Percentiles rank a stretch among this genome's conserved stretches.
These are phyloP conservation scores for Hanseniaspora thailandica DNA, from an alignment of 805 yeast genomes.

Conservation along the genomic window DNA sequence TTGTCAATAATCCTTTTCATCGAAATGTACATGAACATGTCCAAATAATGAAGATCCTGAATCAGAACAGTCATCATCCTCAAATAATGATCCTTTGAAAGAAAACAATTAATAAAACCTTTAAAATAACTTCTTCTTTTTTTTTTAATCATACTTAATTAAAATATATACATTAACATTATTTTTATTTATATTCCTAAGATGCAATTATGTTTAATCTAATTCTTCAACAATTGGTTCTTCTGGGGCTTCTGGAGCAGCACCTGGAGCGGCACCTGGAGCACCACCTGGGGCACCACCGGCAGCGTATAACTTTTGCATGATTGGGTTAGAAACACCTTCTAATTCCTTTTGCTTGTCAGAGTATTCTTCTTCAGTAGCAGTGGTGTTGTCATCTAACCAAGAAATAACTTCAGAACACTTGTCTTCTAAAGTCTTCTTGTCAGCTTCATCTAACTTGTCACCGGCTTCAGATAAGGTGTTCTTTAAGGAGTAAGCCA, in stretches of 20 bases:
- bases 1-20: neutral
- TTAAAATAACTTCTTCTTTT: neutral
- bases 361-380: constrained; percentile 81
- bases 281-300: constrained; percentile 70
- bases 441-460: constrained; percentile 62
- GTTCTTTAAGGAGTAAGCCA: constrained; percentile 87
- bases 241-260: constrained; percentile 51
- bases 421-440: constrained; percentile 66
- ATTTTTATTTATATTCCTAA: constrained; percentile 2
- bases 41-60: neutral
- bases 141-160: neutral
- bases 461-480: constrained; percentile 67
- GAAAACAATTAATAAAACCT: neutral
- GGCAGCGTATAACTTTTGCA: constrained; percentile 90
- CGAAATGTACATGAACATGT: neutral
- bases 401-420: constrained; percentile 76
- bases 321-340: constrained; percentile 91
- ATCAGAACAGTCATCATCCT: neutral
- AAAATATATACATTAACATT: constrained; percentile 7
- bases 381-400: constrained; percentile 89
- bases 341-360: constrained; percentile 96
- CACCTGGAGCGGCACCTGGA: constrained; percentile 58
- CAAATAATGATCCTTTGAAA: neutral
- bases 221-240: constrained; percentile 69
- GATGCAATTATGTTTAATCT: constrained; percentile 12